phyloP scores from a whole-genome alignment of 352 stramenopile genomes.

The Elongisporangium prolatum region DNA sequence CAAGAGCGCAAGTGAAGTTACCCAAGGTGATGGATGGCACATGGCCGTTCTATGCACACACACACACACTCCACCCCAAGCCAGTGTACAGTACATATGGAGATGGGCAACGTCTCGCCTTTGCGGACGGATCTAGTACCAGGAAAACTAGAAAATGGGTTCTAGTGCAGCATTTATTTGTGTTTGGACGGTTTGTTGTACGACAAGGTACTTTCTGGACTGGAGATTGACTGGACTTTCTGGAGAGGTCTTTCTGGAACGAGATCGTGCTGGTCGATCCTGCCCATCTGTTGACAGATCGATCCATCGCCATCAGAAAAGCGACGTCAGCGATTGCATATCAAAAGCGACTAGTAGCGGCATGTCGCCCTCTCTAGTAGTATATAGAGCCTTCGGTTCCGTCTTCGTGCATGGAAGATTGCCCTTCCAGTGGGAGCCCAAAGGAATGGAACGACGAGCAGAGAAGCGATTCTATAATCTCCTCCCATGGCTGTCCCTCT shows the following conservation, averaged over 20 bases:
- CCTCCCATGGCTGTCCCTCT: neutral
- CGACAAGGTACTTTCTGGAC: too few species aligned
- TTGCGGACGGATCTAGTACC: neutral
- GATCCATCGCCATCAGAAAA: neutral
- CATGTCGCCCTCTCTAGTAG: neutral
- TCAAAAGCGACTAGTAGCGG: neutral
- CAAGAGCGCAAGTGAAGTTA: neutral
- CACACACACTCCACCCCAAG: too few species aligned
- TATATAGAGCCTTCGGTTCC: neutral
- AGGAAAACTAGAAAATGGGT: neutral
- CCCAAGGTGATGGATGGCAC: neutral
- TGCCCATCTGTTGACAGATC: neutral
- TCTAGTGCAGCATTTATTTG: neutral
- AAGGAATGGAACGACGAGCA: neutral
- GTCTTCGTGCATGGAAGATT: neutral
- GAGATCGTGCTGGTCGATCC: neutral
- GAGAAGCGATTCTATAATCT: neutral
- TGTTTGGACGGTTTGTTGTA: too few species aligned
- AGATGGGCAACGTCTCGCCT: neutral
- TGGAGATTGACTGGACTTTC: neutral
- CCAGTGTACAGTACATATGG: neutral
- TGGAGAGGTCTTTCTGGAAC: neutral
- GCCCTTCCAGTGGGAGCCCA: neutral
- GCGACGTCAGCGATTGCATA: neutral
- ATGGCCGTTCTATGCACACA: neutral